Evolutionary conservation across 768 basidiomycete species (phyloP).

Genomic region (Paxillus rubicundulus): DNA sequence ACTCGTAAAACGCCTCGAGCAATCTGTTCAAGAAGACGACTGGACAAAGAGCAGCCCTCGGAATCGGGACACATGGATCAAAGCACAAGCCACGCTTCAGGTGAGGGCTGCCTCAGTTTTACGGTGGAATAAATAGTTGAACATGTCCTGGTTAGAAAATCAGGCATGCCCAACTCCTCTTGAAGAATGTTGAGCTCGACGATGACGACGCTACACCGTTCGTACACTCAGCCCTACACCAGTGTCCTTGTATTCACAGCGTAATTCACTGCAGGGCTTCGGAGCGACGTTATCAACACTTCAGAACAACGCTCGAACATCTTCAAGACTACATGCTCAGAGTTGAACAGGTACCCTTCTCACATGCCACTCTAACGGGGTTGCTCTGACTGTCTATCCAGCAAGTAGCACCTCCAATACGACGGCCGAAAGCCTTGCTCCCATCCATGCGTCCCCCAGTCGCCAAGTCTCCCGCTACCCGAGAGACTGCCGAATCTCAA

Average conservation of each 20-base stretch:
- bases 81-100: constrained; percentile 54
- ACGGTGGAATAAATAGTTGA: not conserved
- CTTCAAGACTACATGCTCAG: constrained; percentile 52
- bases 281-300: constrained; percentile 43
- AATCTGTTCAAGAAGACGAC: constrained; percentile 39
- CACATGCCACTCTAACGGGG: not conserved
- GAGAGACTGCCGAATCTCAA: not conserved
- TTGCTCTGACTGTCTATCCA: constrained; percentile 18
- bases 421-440: constrained; percentile 49
- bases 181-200: constrained; percentile 57
- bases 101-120: constrained; percentile 31
- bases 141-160: constrained; percentile 35
- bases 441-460: constrained; percentile 49
- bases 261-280: constrained; percentile 34
- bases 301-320: constrained; percentile 49
- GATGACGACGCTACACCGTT: constrained; percentile 44
- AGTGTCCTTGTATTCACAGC: not conserved
- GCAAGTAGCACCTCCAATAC: constrained; percentile 41
- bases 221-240: constrained; percentile 19
- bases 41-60: constrained; percentile 30
- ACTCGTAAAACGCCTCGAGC: constrained; percentile 60
- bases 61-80: constrained; percentile 47
- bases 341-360: constrained; percentile 47
- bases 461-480: constrained; percentile 6
- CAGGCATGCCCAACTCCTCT: constrained; percentile 53